Evolutionary conservation across 305 asterid species (phyloP).

Genomic region (Fraxinus ornus): DNA sequence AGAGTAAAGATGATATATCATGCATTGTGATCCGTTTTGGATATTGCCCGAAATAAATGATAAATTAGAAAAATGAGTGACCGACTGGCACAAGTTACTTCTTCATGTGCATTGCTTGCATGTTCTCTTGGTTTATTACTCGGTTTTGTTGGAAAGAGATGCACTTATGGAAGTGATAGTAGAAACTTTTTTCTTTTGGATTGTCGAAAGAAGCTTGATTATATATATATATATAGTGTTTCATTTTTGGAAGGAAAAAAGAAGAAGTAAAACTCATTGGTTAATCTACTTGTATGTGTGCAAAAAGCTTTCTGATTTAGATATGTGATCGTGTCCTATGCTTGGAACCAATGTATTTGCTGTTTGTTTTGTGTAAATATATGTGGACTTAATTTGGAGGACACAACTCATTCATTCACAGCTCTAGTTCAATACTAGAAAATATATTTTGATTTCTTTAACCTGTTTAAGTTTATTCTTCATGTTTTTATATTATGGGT

Average conservation of each 20-base stretch:
- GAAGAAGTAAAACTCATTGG: background rate
- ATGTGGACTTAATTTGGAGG: background rate
- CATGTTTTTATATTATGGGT: background rate
- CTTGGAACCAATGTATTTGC: background rate
- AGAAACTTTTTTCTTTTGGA: background rate
- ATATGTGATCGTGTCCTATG: background rate
- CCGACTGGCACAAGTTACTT: background rate
- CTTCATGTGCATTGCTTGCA: background rate
- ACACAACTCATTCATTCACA: background rate
- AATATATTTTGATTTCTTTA: background rate
- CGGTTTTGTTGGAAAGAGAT: background rate
- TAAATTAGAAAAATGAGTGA: background rate
- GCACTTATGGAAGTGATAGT: background rate
- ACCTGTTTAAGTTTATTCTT: background rate
- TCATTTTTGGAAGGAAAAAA: background rate
- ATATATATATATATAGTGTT: background rate
- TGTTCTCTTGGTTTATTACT: background rate
- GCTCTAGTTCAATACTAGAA: background rate
- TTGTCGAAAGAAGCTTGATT: background rate
- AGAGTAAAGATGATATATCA: conserved; percentile 89
- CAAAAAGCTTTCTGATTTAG: background rate
- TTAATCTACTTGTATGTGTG: background rate
- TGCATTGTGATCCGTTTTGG: conserved; percentile 78
- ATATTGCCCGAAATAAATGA: conserved; percentile 30
- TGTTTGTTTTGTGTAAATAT: background rate